Evolutionary conservation across 805 yeast genomes (phyloP).

Genomic region (Yamadazyma paraphyllophila): DNA sequence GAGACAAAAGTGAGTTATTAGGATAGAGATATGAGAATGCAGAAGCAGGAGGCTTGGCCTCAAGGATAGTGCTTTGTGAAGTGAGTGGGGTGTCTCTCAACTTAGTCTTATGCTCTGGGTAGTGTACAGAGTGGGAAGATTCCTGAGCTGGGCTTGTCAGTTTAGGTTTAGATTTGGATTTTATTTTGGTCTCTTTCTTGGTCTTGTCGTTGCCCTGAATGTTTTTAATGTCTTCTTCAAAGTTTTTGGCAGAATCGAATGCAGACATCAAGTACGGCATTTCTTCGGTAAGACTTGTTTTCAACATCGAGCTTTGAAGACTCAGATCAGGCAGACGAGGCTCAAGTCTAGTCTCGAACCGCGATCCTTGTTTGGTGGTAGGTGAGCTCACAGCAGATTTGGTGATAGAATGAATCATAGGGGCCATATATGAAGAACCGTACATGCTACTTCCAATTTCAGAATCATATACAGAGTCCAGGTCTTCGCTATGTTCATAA

Average conservation of each 20-base stretch:
- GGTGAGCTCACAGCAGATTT: conserved; percentile 14
- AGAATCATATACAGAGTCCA: conserved; percentile 24
- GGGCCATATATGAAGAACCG: conserved; percentile 24
- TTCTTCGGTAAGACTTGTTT: conserved; percentile 59
- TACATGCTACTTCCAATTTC: conserved; percentile 23
- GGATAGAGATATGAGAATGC: conserved; percentile 29
- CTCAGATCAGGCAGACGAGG: conserved; percentile 25
- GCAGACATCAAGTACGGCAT: conserved; percentile 66
- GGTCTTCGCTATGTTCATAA: conserved; percentile 14
- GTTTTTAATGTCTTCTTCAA: conserved; percentile 48
- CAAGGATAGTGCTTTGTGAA: conserved; percentile 30
- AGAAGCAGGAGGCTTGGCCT: conserved; percentile 17
- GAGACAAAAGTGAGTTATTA: conserved; percentile 35
- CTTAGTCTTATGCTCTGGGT: conserved; percentile 23
- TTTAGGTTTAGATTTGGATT: not conserved
- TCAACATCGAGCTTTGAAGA: conserved; percentile 32
- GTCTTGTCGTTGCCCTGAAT: conserved; percentile 17
- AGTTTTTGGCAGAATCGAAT: conserved; percentile 58
- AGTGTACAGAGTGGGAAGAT: conserved; percentile 6
- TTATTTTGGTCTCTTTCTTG: not conserved
- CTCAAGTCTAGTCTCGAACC: not conserved
- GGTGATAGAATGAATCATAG: conserved; percentile 42
- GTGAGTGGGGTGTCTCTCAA: conserved; percentile 35
- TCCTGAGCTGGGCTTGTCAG: not conserved
- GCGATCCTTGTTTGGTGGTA: not conserved